Conservation (phyloP, 1,139 yeast genomes). For the Candida sp. region DNA sequence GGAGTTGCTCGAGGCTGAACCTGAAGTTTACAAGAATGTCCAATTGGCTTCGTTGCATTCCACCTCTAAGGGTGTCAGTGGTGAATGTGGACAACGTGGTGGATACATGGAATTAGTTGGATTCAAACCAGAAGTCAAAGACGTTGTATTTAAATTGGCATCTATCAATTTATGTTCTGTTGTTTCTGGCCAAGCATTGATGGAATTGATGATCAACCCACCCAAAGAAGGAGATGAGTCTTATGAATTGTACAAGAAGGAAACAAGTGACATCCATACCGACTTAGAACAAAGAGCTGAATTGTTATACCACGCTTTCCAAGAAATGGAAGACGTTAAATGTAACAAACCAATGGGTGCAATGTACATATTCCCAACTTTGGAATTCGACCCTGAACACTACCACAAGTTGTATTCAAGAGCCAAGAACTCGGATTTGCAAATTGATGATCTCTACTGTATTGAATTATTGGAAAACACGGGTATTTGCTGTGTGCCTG, state of each 20-base stretch:
- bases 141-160: constrained; percentile 79
- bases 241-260: constrained; percentile 66
- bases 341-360: constrained; percentile 97
- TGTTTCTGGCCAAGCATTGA: constrained; percentile 91
- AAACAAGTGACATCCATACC: constrained; percentile 62
- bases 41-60: constrained; percentile 95
- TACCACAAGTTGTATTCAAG: constrained; percentile 58
- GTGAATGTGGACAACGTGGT: constrained; percentile 99
- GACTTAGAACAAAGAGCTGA: constrained; percentile 69
- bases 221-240: constrained; percentile 80
- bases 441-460: constrained; percentile 90
- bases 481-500: constrained; percentile 99
- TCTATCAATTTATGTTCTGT: constrained; percentile 93
- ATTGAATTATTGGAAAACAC: constrained; percentile 79
- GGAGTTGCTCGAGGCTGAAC: constrained; percentile 57
- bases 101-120: constrained; percentile 97
- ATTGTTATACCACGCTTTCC: constrained; percentile 70
- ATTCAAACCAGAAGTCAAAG: constrained; percentile 69
- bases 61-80: constrained; percentile 95
- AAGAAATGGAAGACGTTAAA: constrained; percentile 74
- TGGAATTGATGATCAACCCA: constrained; percentile 94
- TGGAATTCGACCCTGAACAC: constrained; percentile 55
- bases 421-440: constrained; percentile 58
- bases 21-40: constrained; percentile 65
- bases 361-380: constrained; percentile 92